Conservation (phyloP, 768 basidiomycete species). For the Lentinula sp. region DNA sequence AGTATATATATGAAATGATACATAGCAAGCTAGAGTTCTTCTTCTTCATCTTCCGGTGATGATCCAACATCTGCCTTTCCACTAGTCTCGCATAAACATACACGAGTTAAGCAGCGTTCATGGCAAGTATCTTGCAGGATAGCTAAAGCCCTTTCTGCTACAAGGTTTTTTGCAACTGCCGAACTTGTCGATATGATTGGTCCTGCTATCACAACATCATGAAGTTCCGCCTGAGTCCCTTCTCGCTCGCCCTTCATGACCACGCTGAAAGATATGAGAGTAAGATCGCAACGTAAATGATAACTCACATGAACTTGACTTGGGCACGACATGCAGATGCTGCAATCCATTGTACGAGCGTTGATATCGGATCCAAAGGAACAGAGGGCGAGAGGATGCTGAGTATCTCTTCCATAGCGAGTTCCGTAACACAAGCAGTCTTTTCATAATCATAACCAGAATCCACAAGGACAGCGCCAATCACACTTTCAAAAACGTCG, state of each 20-base stretch:
- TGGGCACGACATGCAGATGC: constrained; percentile 45
- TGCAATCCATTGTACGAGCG: constrained; percentile 63
- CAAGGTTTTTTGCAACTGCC: constrained; percentile 61
- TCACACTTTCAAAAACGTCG: constrained; percentile 79
- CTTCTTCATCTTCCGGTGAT: too few species aligned
- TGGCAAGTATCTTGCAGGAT: constrained; percentile 42
- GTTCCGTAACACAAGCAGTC: constrained; percentile 52
- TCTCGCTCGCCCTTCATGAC: constrained; percentile 22
- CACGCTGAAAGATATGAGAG: neutral
- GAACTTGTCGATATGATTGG: constrained; percentile 55
- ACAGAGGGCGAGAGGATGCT: constrained; percentile 51
- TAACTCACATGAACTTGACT: constrained; percentile 36
- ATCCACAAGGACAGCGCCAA: constrained; percentile 83
- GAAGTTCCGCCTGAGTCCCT: constrained; percentile 52
- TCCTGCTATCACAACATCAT: constrained; percentile 48
- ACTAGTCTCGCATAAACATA: constrained; percentile 34
- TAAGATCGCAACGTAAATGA: neutral
- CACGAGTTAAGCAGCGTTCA: constrained; percentile 32
- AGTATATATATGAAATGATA: too few species aligned
- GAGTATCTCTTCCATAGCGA: constrained; percentile 64
- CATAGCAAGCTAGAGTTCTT: too few species aligned
- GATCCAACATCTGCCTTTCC: neutral
- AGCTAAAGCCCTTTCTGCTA: constrained; percentile 55
- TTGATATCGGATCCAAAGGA: constrained; percentile 66
- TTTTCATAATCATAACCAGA: constrained; percentile 68